Evolutionary conservation across 164 flowering plant species (phyloP), one percentile per base, ranked within the genome.

Genomic region (Vitis rotundifolia): DNA sequence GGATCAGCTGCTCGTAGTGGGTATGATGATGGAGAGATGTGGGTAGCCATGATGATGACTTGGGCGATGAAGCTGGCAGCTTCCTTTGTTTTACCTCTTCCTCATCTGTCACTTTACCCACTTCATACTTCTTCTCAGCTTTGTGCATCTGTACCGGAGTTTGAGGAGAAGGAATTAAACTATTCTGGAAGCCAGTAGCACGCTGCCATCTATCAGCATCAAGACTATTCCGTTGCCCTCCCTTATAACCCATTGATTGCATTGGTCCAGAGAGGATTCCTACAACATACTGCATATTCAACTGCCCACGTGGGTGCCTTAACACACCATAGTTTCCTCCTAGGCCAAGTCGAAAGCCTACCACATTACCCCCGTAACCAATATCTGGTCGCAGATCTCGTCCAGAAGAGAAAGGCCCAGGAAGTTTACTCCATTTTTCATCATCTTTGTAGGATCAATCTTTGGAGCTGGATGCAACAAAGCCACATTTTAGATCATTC

Each of bases 161-260:
- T n/a, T n/a, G n/a, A n/a, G n/a, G n/a, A n/a, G n/a, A n/a, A n/a
- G n/a, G n/a, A n/a, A n/a, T n/a, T n/a, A n/a, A n/a, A n/a, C n/a
- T n/a, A n/a, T n/a, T n/a, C n/a, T n/a, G n/a, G n/a, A n/a, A n/a
- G n/a, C n/a, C n/a, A n/a, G n/a, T n/a, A n/a, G n/a, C n/a, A n/a
- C 87, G 88, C 77, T 79, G 88, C 98, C 98, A 91, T 78, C 91
- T 79, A 12, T 89, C 97, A 71, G 90, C 78, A 75, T 91, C 97
- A 74, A 88, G 49, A 63, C 68, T 80, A 69, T 79, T 83, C 52
- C 98, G 81, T 11, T 68, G 84, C 49, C 86, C 90, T 54, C 88
- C 89, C 71, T 81, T 92, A 69, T 85, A 56, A 69, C 81, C 82
- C 63, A 78, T 52, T 8, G 84, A 70, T 51, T 82, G 94, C 83